phyloP scores from a whole-genome alignment of 2,329 filamentous ascomycete genomes.

The Epichloe amarillans region DNA sequence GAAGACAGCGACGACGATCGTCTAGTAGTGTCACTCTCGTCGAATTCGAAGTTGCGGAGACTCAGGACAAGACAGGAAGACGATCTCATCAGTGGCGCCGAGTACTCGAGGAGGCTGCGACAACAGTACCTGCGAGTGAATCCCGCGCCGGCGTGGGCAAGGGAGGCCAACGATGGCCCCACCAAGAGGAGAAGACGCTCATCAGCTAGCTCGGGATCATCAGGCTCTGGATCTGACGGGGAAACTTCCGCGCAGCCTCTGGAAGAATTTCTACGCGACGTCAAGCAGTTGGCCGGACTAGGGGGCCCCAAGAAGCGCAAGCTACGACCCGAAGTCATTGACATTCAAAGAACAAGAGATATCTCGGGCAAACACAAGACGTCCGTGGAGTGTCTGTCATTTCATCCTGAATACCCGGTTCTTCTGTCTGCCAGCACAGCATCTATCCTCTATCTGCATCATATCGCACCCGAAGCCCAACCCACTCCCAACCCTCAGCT shows the following conservation, averaged over 20 bases:
- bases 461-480: constrained; percentile 63
- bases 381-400: constrained; percentile 69
- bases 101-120: constrained; percentile 70
- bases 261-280: constrained; percentile 65
- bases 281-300: constrained; percentile 48
- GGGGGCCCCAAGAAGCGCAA: constrained; percentile 48
- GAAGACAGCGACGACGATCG: constrained; percentile 93
- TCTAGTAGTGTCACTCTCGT: constrained; percentile 66
- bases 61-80: constrained; percentile 69
- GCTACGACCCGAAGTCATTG: constrained; percentile 73
- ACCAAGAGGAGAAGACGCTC: constrained; percentile 38
- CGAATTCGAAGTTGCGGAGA: constrained; percentile 62
- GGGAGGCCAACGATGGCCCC: constrained; percentile 34
- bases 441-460: constrained; percentile 77
- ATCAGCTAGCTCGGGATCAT: constrained; percentile 36
- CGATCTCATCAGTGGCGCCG: constrained; percentile 72
- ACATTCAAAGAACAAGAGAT: constrained; percentile 81
- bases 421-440: constrained; percentile 81
- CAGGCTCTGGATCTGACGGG: constrained; percentile 42
- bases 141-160: constrained; percentile 47
- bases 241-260: constrained; percentile 61
- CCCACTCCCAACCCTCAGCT: constrained; percentile 77
- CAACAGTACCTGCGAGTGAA: constrained; percentile 57
- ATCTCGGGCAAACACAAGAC: constrained; percentile 68
- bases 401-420: constrained; percentile 81